Base-by-base conservation (phyloP, 805 yeast species). In the Komagataella ulmi region DNA sequence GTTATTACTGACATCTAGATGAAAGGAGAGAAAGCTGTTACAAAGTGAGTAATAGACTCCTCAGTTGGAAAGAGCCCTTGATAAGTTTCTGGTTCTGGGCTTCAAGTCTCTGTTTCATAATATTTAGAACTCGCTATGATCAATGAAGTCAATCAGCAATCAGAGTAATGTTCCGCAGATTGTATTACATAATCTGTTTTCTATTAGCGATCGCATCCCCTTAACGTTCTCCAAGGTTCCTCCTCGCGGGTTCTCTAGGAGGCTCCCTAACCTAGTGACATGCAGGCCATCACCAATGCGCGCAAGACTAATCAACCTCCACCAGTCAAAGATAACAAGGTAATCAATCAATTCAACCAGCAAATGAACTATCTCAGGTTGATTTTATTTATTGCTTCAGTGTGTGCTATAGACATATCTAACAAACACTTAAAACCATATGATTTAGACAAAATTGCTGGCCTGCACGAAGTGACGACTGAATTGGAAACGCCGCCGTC, bases 401-500 rank as follows among this genome's bases (percentile, higher is more conserved):
- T 45, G 8, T 24, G n/a, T 19, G 50, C 54, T 2, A 45, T 66
- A 8, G 68, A 65, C 50, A 24, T 65, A 7, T 56, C 65, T 1
- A 57, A 58, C 49, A n/a, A 54, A 1, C 73, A 67, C 49, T 64
- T 77, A 44, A 53, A 56, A 3, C 57, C 58, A 1, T 73, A 70
- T 60, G 70, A 78, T 51, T 68, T 83, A 52, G 67, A 68, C 17
- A 54, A 67, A 17, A 67, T 83, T 49, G 71, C 72, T 49, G 85
- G 84, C 3, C 61, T 76, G 3, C 77, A 78, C 56, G 51, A 66
- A 1, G 66, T 70, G n/a, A 60, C 72, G 5, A 44, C 59, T 3
- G 57, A 70, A 17, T 67, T 65, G 36, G 75, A 74, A 47, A 87
- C 97, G 8, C 98, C 98, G 17, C 98, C 99, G 1, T 77, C 91